Base-by-base conservation (phyloP, 2,329 filamentous ascomycete genomes). In the Aureobasidium musti region DNA sequence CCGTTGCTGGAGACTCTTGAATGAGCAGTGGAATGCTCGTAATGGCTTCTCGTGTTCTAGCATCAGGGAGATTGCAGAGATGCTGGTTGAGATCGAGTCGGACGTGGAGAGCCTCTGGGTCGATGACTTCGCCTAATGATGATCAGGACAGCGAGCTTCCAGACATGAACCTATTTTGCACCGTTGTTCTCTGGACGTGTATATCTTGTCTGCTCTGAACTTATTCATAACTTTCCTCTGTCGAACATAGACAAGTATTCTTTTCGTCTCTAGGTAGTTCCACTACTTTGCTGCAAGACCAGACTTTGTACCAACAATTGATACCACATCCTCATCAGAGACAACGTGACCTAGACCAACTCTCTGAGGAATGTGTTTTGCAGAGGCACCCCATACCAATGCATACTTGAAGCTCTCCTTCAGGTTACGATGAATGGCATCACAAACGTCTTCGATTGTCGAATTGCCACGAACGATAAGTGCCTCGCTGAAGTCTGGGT, bases 331-430 rank as follows among this genome's bases (percentile, higher is more conserved):
- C 76, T 89, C 87, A 72, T 89, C 87, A 6, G 81, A 76, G 33
- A 99, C 93, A 14, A 86, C 74, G 82, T 99, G 95, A 7, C 86
- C 83, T 73, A 99, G 78, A 1, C 95, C 96, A 43, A 97, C 94
- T 69, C 95, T 84, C 82, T 99, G 95, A 41, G 96, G 95, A 41
- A 98, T 84, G 82, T 99, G 96, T 74, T 92, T 88, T 41, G 95
- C 95, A 78, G 94, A 98, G 21, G 93, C 93, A 5, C 95, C 95
- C 96, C 96, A 99, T 0, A 99, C 95, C 71, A 98, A 80, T 3
- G 95, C 96, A 80, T 98, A 97, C 83, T 98, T 99, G 85, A 98
- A 99, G 5, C 92, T 97, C 70, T 99, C 96, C 86, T 98, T 99
- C 71, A 99, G 82, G 30, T 88, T 95, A 69, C 95, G 85, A 80